A percentile compares a stretch with the other conserved stretches of the same genome.
phyloP scores from a whole-genome alignment of 192 early-diverging fungal genomes.

The Linnemannia elongata region DNA sequence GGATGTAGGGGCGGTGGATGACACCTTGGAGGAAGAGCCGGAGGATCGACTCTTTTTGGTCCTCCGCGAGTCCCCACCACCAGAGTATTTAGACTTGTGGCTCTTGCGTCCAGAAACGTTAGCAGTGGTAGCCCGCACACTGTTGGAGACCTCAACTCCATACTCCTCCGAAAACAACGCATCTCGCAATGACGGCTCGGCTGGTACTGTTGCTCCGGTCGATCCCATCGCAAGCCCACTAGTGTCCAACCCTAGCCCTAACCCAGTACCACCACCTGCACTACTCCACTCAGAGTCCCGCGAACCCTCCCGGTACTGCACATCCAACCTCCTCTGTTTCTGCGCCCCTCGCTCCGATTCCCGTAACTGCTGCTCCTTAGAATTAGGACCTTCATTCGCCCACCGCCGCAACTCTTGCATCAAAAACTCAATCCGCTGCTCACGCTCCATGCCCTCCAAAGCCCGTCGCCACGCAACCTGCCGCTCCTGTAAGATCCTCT shows the following conservation, averaged over 20 bases:
- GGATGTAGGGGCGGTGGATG: background rate
- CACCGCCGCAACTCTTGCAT: conserved; percentile 37
- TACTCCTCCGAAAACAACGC: background rate
- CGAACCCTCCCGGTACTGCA: background rate
- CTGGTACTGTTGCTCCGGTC: background rate
- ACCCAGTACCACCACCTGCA: background rate
- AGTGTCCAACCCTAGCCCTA: background rate
- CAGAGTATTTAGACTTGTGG: background rate
- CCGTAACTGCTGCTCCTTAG: background rate
- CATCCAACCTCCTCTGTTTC: background rate
- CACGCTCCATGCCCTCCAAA: conserved; percentile 32
- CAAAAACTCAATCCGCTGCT: conserved; percentile 44
- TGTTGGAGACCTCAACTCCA: background rate
- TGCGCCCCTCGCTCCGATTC: background rate
- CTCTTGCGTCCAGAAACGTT: background rate
- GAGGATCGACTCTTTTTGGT: background rate
- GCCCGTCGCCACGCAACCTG: conserved; percentile 25
- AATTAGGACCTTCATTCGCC: conserved; percentile 7
- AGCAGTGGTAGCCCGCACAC: background rate
- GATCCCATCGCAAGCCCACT: background rate
- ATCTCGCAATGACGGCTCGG: conserved; percentile 9
- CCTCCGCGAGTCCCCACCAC: background rate
- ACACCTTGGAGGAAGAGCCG: background rate
- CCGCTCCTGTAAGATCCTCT: conserved; percentile 30
- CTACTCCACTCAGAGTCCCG: background rate